Evolutionary conservation across 129 eudicot genomes (phyloP), one percentile per base, ranked within the genome.

Genomic region (Flaveria trinervia): DNA sequence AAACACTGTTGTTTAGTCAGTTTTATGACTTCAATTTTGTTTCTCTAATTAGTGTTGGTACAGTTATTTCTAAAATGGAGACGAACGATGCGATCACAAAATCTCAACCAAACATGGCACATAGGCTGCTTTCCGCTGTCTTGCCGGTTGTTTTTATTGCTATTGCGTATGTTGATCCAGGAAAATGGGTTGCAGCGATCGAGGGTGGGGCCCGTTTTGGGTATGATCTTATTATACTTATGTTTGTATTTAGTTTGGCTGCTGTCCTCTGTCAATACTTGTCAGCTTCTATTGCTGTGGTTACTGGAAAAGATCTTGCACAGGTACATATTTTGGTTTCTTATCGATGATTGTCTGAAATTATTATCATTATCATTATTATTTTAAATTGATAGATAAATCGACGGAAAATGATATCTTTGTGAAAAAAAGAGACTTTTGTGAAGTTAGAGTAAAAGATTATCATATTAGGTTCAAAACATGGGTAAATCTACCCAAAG

Each of bases 131-230:
- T 84, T 77, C 96, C 26, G 92, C 89, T 79, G 44, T 77, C 51
- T 83, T 79, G 25, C 96, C 98, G 0, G 84, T 83, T 64, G 81
- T 93, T 66, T 83, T 86, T 77, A 69, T 93, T 73, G 94, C 97
- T 59, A 60, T 93, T 10, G 74, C 91, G 52, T 93, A 90, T 83
- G 69, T 93, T 55, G 97, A 93, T 74, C 98, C 98, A 7, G 98
- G 98, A 80, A 93, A 93, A 77, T 93, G 96, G 96, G 98, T 88
- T 70, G 88, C 92, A 77, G 70, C 87, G 69, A 80, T 90, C 23
- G 97, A 93, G 56, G 92, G 92, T 20, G 98, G 98, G 48, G 96
- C 98, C 17, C 93, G 88, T 45, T 86, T 88, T 84, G 97, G 92
- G 36, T 73, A 57, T 52, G 96, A 87, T 81, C 69, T 87, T 44